Conservation (phyloP, 139 green algal species). For the Chlorella sp. region DNA sequence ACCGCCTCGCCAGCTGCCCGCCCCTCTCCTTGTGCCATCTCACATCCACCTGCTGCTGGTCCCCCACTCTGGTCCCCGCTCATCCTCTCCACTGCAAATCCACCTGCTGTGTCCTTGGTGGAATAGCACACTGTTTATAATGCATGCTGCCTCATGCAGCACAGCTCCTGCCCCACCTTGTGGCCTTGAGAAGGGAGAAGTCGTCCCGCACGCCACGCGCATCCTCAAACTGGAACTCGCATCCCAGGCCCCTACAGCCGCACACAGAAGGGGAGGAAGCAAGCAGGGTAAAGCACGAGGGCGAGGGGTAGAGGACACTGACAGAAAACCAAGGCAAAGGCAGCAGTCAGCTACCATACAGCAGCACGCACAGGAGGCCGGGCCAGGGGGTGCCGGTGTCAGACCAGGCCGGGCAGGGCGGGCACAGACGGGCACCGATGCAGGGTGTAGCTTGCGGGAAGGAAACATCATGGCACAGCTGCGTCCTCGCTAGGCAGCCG, state of each 20-base stretch:
- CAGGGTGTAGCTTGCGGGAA: too few relatives aligned
- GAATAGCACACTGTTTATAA: too few relatives aligned
- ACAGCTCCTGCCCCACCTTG: background rate
- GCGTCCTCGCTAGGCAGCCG: too few relatives aligned
- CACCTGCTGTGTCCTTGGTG: too few relatives aligned
- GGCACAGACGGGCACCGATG: background rate
- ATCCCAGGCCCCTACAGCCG: background rate
- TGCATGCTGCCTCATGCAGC: too few relatives aligned
- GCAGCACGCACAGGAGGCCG: too few relatives aligned
- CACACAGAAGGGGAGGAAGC: background rate
- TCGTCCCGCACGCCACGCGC: background rate
- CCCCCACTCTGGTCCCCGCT: background rate
- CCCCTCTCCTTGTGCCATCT: background rate
- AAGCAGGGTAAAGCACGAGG: background rate
- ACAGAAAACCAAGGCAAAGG: background rate
- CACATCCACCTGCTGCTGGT: background rate
- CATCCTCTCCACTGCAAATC: too few relatives aligned
- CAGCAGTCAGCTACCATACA: background rate
- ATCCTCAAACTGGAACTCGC: slow-evolving; percentile 15
- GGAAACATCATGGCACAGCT: too few relatives aligned
- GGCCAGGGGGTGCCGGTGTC: too few relatives aligned
- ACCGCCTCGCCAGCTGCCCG: background rate
- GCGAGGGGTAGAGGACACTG: background rate
- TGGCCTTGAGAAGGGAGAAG: slow-evolving; percentile 16
- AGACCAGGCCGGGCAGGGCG: too few relatives aligned